Percentiles rank a stretch among this genome's conserved stretches.
Evolutionary conservation across 345 rosid species (phyloP).

Genomic region (Syzygium aqueum): DNA sequence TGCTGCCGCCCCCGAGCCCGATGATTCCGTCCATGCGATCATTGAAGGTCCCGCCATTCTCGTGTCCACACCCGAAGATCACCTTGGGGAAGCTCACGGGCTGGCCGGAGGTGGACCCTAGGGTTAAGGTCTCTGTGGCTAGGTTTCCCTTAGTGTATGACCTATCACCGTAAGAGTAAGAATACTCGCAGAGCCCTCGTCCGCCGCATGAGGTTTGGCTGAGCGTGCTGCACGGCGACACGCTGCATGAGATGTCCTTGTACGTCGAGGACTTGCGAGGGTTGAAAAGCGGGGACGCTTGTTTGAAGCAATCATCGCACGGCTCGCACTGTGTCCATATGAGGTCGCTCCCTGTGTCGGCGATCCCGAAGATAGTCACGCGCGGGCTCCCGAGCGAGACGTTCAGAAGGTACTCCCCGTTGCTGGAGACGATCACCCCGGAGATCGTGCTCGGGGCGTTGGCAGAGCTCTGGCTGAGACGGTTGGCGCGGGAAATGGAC

Average conservation of each 20-base stretch:
- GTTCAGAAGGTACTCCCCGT: slow-evolving; percentile 18
- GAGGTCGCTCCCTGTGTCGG: slow-evolving; percentile 28
- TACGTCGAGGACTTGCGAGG: slow-evolving; percentile 9
- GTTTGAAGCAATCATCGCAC: slow-evolving; percentile 17
- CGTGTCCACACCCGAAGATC: slow-evolving; percentile 16
- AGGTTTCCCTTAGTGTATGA: slow-evolving; percentile 2
- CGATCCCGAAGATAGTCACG: neutral
- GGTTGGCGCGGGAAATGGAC: neutral
- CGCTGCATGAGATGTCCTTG: neutral
- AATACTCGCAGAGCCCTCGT: neutral
- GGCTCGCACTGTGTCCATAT: slow-evolving; percentile 29
- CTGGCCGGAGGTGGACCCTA: neutral
- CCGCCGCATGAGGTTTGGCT: neutral
- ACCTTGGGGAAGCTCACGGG: neutral
- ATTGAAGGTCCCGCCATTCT: slow-evolving; percentile 7
- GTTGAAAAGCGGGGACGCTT: slow-evolving; percentile 6
- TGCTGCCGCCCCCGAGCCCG: slow-evolving; percentile 12
- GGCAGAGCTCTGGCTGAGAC: neutral
- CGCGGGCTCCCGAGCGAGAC: slow-evolving; percentile 16
- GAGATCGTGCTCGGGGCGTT: neutral
- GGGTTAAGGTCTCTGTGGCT: slow-evolving; percentile 8
- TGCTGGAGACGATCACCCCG: neutral
- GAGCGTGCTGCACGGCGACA: neutral
- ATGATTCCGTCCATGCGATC: slow-evolving; percentile 8
- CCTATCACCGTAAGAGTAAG: neutral